These are phyloP conservation scores for Scedosporium aurantiacum DNA, from an alignment of 2,329 filamentous ascomycete species.

Conservation along the genomic window DNA sequence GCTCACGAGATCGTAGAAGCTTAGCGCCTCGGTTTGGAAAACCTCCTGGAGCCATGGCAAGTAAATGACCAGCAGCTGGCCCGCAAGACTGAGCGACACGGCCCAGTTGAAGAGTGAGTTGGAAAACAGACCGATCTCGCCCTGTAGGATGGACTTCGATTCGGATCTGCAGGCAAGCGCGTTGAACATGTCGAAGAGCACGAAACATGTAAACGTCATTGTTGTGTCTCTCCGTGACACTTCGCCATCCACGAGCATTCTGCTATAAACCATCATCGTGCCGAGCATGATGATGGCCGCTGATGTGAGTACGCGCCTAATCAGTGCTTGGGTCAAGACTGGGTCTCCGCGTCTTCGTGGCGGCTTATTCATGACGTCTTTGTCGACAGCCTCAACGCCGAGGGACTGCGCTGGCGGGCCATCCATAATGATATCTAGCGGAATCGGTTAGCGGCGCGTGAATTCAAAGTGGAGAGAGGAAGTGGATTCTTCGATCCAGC, in stretches of 20 bases:
- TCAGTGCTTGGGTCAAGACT: conserved; percentile 75
- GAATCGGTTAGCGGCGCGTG: conserved; percentile 9
- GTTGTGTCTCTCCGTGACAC: conserved; percentile 93
- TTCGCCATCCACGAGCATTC: conserved; percentile 70
- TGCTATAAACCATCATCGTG: conserved; percentile 82
- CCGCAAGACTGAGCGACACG: conserved; percentile 70
- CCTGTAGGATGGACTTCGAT: conserved; percentile 75
- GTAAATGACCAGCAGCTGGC: conserved; percentile 87
- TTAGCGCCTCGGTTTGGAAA: conserved; percentile 87
- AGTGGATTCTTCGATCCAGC: not conserved
- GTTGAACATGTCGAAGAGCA: conserved; percentile 99
- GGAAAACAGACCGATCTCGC: conserved; percentile 71
- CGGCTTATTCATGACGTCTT: conserved; percentile 83
- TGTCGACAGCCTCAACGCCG: conserved; percentile 89
- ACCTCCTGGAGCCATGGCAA: conserved; percentile 86
- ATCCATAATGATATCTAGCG: conserved; percentile 94
- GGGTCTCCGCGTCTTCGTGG: conserved; percentile 76
- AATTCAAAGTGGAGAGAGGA: no score
- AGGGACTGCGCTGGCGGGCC: conserved; percentile 94
- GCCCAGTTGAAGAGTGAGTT: conserved; percentile 97
- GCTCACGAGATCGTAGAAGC: conserved; percentile 60
- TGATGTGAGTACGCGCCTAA: conserved; percentile 77
- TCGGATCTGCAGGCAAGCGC: conserved; percentile 87
- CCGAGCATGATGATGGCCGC: conserved; percentile 85
- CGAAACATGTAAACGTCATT: conserved; percentile 98